Evolutionary conservation across 2,329 filamentous ascomycete genomes (phyloP), one percentile per base, ranked within the genome.

Genomic region (Alternaria viburni): DNA sequence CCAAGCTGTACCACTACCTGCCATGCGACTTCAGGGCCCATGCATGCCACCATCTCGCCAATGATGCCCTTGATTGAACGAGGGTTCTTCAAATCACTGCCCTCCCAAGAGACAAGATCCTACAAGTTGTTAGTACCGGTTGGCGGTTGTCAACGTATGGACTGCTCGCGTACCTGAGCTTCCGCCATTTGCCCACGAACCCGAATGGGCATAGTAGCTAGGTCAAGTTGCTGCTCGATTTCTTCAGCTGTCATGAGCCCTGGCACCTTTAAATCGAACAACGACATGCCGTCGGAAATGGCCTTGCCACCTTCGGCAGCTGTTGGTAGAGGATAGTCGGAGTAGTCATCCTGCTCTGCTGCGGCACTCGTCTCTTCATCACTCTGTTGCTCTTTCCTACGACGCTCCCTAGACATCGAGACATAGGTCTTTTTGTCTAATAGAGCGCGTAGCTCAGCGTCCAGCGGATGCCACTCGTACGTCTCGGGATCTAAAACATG

Each of bases 401-500:
- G 64, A 19, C 70, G 75, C 71, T 81, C 80, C 62, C 71, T 66
- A 32, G 76, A 77, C 71, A 82, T 69, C 25, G 83, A 83, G 12
- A 82, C 80, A 69, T 89, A 93, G 1, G 86, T 80, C 56, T 87
- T 85, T 58, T 81, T 79, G 65, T 90, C 87, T 63, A 88, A 81
- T 19, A 83, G 75, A n/a, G 66, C 77, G 50, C 89, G 75, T 2
- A 87, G 74, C 4, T 83, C 80, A 36, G 83, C 80, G 67, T 89
- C 85, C 5, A 93, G 76, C 0, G 82, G 81, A 66, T 89, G 83
- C 90, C 91, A 93, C 9, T 80, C 75, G 66, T 90, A 83, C 0
- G 85, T 86, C 65, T 89, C 87, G 0, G 91, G 90, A 67, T 94
- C 90, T 11, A 95, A 84, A 11, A 96, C 85, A 72, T 90, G 87